These are phyloP conservation scores for Sporothrix sp. DNA, from an alignment of 2,329 filamentous ascomycete species.

Conservation along the genomic window DNA sequence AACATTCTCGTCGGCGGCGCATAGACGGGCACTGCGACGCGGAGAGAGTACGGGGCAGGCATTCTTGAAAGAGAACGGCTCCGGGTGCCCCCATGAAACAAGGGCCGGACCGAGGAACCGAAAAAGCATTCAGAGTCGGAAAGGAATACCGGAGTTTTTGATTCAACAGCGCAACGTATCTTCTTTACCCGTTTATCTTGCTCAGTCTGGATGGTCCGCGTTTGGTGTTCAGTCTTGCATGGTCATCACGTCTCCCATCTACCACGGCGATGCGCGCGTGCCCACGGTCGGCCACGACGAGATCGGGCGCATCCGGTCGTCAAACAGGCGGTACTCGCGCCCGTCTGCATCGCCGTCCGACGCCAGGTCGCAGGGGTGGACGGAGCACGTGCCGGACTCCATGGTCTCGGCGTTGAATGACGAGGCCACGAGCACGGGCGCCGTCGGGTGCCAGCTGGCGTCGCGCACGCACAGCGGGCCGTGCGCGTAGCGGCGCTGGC, in stretches of 20 bases:
- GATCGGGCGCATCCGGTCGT: conserved; percentile 44
- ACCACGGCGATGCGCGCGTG: background rate
- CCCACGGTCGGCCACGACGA: conserved; percentile 8
- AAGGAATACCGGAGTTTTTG: conserved; percentile 1
- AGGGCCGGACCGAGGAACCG: background rate
- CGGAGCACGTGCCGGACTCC: conserved; percentile 56
- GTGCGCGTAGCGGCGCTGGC: conserved; percentile 2
- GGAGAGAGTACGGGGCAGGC: no score
- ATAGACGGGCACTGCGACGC: conserved; percentile 28
- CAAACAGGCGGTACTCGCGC: conserved; percentile 49
- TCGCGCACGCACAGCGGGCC: conserved; percentile 66
- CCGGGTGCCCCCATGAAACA: no score
- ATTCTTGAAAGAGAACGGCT: no score
- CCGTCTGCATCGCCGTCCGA: conserved; percentile 53
- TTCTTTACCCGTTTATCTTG: background rate
- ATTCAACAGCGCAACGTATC: conserved; percentile 1
- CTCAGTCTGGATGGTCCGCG: background rate
- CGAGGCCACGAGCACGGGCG: conserved; percentile 56
- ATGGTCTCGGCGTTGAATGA: conserved; percentile 46
- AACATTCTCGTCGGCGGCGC: conserved; percentile 59
- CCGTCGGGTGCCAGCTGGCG: conserved; percentile 82
- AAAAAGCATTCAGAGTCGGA: background rate
- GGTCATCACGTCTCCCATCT: background rate
- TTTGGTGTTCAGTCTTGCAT: background rate
- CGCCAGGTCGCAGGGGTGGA: conserved; percentile 69